Evolutionary conservation across 2,329 filamentous ascomycete genomes (phyloP), one percentile per base, ranked within the genome.

Genomic region (Zymoseptoria pseudotritici): DNA sequence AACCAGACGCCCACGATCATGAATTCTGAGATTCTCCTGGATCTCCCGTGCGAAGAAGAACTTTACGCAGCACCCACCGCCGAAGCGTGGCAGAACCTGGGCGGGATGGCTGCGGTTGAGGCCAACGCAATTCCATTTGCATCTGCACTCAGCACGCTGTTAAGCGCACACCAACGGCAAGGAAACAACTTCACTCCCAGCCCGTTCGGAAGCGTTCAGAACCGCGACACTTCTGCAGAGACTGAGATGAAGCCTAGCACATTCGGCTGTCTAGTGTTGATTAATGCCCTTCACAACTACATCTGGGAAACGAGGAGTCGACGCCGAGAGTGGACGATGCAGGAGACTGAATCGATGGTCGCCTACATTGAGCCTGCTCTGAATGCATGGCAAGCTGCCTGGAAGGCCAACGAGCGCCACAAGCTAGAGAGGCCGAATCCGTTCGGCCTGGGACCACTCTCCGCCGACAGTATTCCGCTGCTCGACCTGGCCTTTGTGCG

Each of bases 301-400:
- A 97, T 97, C 52, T 97, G 94, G 94, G 93, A 97, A 75, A 97
- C 92, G 0, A 83, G 93, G 22, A 92, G 96, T 74, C 82, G 91
- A 56, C 92, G 97, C 67, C 87, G 91, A 63, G 81, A 91, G 54
- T 97, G 93, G 93, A 96, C 91, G 1, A 85, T 87, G 36, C 88
- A 93, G 65, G 93, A 97, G 74, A 96, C 91, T 0, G 92, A 97
- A 66, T 91, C 91, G 65, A 96, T 97, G 91, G 92, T 97, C 72
- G 85, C 89, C 1, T 91, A 96, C 70, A 95, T 97, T 60, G 92
- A 97, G 73, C 93, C 93, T 10, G 93, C 93, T 2, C 79, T 99
- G 62, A 89, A 91, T 72, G 92, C 93, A 7, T 99, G 94, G 94
- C 91, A 96, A 76, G 83, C 88, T 53, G 92, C 91, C 0, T 97